Conservation (phyloP, 176 grass and related monocot genomes). For the Tillandsia fasciculata region DNA sequence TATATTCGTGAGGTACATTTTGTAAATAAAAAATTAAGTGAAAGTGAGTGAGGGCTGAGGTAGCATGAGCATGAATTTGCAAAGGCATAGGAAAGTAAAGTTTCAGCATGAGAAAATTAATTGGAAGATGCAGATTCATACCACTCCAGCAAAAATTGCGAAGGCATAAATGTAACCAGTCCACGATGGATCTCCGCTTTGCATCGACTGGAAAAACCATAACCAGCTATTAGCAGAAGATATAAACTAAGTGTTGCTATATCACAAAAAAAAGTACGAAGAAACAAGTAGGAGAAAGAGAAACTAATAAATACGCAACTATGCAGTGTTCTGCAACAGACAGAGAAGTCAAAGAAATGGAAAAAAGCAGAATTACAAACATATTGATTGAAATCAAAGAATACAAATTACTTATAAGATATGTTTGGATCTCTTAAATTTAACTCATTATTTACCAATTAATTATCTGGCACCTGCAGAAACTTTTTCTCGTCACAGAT, state of each 20-base stretch:
- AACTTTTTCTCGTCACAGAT: too few species aligned
- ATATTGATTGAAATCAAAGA: too few species aligned
- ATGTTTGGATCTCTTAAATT: too few species aligned
- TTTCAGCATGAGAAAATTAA: constrained; percentile 12
- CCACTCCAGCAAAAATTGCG: constrained; percentile 94
- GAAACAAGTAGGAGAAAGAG: background rate
- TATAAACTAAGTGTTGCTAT: background rate
- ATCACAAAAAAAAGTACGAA: background rate
- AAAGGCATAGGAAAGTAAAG: background rate
- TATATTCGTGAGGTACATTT: background rate
- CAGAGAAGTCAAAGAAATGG: background rate
- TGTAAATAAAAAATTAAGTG: background rate
- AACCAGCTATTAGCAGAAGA: background rate
- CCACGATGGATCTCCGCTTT: constrained; percentile 82
- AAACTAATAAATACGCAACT: too few species aligned
- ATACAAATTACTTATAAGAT: too few species aligned
- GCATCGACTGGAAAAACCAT: constrained; percentile 57
- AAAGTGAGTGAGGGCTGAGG: background rate
- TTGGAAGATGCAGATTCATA: constrained; percentile 33
- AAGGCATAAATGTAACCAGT: constrained; percentile 88
- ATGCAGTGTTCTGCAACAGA: background rate
- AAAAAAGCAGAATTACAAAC: background rate
- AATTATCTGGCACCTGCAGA: too few species aligned
- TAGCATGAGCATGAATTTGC: background rate
- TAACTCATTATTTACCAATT: too few species aligned